A percentile compares a stretch with the other conserved stretches of the same genome.
Conservation (phyloP, 129 eudicot species). For the Flaveria trinervia region DNA sequence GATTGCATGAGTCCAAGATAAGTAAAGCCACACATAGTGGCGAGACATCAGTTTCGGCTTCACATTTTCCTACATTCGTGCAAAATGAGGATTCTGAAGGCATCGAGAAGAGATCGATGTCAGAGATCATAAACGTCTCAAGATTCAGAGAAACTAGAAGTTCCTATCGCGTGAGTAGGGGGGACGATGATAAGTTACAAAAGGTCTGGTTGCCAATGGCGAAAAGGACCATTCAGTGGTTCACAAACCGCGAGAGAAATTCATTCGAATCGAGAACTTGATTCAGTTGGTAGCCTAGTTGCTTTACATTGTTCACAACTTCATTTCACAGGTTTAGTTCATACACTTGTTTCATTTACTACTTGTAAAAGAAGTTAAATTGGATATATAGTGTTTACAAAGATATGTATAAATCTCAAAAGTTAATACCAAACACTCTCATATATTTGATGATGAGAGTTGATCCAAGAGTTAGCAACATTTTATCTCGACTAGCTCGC, state of each 20-base stretch:
- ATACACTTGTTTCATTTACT: neutral
- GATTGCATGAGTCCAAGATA: slow-evolving; percentile 35
- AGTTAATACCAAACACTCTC: too few relatives aligned
- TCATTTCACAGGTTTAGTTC: neutral
- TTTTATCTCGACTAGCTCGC: too few relatives aligned
- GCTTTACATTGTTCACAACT: neutral
- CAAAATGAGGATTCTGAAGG: slow-evolving; percentile 8
- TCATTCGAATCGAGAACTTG: slow-evolving; percentile 26
- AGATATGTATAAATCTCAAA: too few relatives aligned
- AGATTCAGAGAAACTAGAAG: slow-evolving; percentile 42
- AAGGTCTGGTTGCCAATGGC: slow-evolving; percentile 64
- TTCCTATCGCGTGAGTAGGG: slow-evolving; percentile 14
- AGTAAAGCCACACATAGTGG: slow-evolving; percentile 23
- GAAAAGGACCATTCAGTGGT: slow-evolving; percentile 54
- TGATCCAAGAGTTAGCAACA: too few relatives aligned
- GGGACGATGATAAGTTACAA: slow-evolving; percentile 35
- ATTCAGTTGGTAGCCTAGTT: neutral
- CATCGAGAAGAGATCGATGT: slow-evolving; percentile 58
- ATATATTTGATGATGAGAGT: too few relatives aligned
- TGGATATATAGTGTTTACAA: neutral
- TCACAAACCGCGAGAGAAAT: slow-evolving; percentile 47
- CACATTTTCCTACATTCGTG: slow-evolving; percentile 20
- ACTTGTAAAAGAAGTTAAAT: neutral
- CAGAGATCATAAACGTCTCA: slow-evolving; percentile 51
- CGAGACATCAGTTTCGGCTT: slow-evolving; percentile 28